These are phyloP conservation scores for Aquilaria malaccensis DNA, from an alignment of 345 rosid species.

Conservation along the genomic window DNA sequence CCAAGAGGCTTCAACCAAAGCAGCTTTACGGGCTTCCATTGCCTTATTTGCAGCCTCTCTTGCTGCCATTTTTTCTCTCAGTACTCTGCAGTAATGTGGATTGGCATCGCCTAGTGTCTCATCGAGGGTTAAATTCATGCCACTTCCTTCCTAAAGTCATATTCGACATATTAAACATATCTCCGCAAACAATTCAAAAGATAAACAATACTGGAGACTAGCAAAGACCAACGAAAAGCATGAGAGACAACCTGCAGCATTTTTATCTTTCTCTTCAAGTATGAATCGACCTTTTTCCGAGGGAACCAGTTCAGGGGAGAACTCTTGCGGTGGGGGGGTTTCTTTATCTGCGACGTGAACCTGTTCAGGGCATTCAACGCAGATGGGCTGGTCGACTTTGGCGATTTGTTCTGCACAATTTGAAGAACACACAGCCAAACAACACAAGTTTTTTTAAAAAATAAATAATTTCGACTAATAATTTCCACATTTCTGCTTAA, in stretches of 20 bases:
- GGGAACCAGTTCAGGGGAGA: conserved; percentile 89
- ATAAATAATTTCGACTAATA: neutral
- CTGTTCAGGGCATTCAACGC: conserved; percentile 43
- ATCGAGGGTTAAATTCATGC: conserved; percentile 86
- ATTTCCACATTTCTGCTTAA: neutral
- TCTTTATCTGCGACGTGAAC: conserved; percentile 62
- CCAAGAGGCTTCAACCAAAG: conserved; percentile 94
- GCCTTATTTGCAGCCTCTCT: conserved; percentile 81
- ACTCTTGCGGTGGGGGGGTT: conserved; percentile 69
- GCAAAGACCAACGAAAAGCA: neutral
- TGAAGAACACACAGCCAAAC: neutral
- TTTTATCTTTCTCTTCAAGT: conserved; percentile 75
- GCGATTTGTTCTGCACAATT: conserved; percentile 44
- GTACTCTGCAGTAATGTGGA: conserved; percentile 84
- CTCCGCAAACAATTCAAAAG: neutral
- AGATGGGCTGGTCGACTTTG: conserved; percentile 46
- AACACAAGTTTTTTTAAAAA: neutral
- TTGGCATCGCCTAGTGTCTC: conserved; percentile 82
- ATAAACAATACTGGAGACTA: neutral
- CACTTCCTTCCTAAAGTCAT: conserved; percentile 71
- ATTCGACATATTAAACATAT: neutral
- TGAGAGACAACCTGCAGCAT: conserved; percentile 65
- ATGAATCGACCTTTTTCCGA: conserved; percentile 71
- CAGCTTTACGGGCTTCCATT: conserved; percentile 89
- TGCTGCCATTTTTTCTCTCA: conserved; percentile 89